Evolutionary conservation across 495 filamentous ascomycete species (phyloP).

Genomic region (Aspergillus heteromorphus): DNA sequence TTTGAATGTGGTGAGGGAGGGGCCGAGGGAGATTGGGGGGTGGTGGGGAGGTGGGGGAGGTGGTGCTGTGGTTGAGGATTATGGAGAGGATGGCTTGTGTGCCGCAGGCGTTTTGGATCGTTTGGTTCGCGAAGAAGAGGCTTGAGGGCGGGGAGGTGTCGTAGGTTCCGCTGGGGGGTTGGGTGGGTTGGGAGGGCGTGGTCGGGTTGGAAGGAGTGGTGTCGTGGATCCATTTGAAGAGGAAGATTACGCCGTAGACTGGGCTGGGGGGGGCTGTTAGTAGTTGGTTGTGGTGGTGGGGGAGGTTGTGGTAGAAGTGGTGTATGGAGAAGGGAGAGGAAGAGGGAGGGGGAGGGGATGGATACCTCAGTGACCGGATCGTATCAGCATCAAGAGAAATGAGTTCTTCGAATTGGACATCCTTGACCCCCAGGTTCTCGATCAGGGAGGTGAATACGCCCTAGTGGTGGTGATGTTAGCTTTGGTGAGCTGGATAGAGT

Average conservation of each 20-base stretch:
- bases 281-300: not conserved
- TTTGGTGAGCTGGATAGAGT: not conserved
- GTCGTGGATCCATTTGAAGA: constrained; percentile 94
- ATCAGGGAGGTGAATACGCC: constrained; percentile 95
- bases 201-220: constrained; percentile 53
- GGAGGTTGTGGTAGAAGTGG: not conserved
- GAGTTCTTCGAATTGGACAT: constrained; percentile 96
- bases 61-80: constrained; percentile 72
- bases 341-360: constrained; percentile 1
- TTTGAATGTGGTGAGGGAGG: constrained; percentile 68
- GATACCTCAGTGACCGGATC: constrained; percentile 61
- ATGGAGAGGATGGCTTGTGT: constrained; percentile 94
- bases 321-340: no score
- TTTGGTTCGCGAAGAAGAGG: constrained; percentile 94
- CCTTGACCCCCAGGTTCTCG: constrained; percentile 84
- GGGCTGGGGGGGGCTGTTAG: constrained; percentile 43
- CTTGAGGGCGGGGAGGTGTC: constrained; percentile 57
- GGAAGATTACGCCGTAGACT: constrained; percentile 96
- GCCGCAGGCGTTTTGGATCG: constrained; percentile 98
- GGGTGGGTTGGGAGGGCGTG: constrained; percentile 45
- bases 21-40: constrained; percentile 50
- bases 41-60: constrained; percentile 14
- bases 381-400: constrained; percentile 78
- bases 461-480: constrained; percentile 36
- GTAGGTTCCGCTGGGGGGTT: constrained; percentile 57